Conservation (phyloP, 148 eudicot species). For the Rhododendron vialii region DNA sequence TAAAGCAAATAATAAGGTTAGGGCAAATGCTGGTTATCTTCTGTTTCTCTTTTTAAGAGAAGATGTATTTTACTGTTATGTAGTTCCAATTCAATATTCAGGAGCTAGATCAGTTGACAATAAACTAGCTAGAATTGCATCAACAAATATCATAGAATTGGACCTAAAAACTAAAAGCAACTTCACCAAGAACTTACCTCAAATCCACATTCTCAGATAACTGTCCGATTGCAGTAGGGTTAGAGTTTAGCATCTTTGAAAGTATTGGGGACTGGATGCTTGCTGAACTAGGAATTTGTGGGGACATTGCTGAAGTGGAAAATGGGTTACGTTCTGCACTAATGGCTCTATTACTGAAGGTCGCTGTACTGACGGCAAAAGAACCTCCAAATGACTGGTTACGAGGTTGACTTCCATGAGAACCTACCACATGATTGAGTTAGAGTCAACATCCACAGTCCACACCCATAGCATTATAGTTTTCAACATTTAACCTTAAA, state of each 20-base stretch:
- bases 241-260: slow-evolving; percentile 24
- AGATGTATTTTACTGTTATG: neutral
- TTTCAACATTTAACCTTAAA: slow-evolving; percentile 11
- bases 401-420: slow-evolving; percentile 42
- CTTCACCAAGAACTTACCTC: slow-evolving; percentile 27
- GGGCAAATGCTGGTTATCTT: neutral
- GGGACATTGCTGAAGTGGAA: slow-evolving; percentile 29
- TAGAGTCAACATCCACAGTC: neutral
- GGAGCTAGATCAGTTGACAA: neutral
- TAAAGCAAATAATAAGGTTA: neutral
- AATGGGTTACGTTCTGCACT: slow-evolving; percentile 26
- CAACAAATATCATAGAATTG: neutral
- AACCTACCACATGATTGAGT: slow-evolving; percentile 25
- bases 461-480: neutral
- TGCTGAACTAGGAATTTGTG: slow-evolving; percentile 30
- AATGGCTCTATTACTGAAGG: slow-evolving; percentile 28
- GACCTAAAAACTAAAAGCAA: neutral
- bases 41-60: neutral
- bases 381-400: slow-evolving; percentile 33
- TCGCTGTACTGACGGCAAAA: slow-evolving; percentile 24
- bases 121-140: neutral
- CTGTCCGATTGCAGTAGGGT: slow-evolving; percentile 21
- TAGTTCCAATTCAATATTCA: neutral
- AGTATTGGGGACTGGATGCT: slow-evolving; percentile 32
- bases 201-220: slow-evolving; percentile 12